Percentiles rank a stretch among this genome's conserved stretches.
These are phyloP conservation scores for Pisolithus microcarpus DNA, from an alignment of 768 basidiomycete species.

Conservation along the genomic window DNA sequence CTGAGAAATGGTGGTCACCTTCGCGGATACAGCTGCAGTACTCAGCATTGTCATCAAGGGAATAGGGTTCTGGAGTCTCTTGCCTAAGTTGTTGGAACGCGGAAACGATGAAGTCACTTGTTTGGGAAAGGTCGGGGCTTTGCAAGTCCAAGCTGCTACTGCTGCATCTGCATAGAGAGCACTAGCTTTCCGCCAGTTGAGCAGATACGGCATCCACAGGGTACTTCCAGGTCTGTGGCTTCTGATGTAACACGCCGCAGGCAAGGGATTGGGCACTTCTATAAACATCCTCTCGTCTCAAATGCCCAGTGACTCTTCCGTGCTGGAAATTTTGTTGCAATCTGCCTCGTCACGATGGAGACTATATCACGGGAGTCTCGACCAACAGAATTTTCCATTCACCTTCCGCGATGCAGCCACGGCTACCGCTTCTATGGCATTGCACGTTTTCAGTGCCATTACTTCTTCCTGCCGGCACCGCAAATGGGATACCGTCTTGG, in stretches of 20 bases:
- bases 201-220: background rate
- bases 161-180: no score
- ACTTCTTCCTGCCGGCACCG: background rate
- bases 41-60: conserved; percentile 9
- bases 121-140: background rate
- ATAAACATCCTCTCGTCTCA: no score
- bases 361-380: background rate
- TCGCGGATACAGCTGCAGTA: conserved; percentile 17
- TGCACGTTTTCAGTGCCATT: background rate
- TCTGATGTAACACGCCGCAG: background rate
- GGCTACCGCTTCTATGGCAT: background rate
- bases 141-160: background rate
- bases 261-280: background rate
- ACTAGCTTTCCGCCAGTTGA: no score
- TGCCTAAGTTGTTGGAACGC: no score
- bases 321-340: no score
- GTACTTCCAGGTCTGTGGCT: conserved; percentile 1
- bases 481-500: background rate
- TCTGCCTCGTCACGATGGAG: background rate
- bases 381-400: background rate
- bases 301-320: background rate
- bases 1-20: conserved; percentile 6
- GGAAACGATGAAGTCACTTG: background rate
- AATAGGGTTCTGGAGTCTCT: background rate
- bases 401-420: background rate